phyloP scores from a whole-genome alignment of 2,329 filamentous ascomycete species.

The Ophiocordyceps camponoti-saundersi region DNA sequence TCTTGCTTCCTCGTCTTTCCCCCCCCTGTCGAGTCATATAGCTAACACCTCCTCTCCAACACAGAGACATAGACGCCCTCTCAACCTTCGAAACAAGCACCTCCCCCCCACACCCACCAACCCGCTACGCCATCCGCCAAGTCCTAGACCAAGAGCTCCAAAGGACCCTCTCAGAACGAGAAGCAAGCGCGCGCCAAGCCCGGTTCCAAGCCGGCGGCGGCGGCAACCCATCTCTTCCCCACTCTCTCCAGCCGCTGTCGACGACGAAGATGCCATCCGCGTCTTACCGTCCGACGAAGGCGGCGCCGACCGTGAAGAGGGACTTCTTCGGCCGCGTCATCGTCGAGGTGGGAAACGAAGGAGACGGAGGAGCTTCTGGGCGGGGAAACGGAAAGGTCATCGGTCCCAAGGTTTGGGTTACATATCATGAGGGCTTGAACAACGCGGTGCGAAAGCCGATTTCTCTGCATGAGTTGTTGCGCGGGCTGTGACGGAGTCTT shows the following conservation, averaged over 20 bases:
- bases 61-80: conserved; percentile 57
- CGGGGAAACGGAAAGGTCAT: conserved; percentile 26
- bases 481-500: conserved; percentile 30
- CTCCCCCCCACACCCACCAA: conserved; percentile 48
- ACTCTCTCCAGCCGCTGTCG: conserved; percentile 5
- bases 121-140: conserved; percentile 83
- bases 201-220: conserved; percentile 42
- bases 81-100: conserved; percentile 55
- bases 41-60: background rate
- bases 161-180: conserved; percentile 51
- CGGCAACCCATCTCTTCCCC: conserved; percentile 5
- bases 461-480: conserved; percentile 62
- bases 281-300: background rate
- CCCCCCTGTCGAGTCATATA: background rate
- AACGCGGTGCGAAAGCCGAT: conserved; percentile 87
- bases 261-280: background rate
- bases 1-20: background rate
- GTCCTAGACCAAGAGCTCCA: conserved; percentile 83
- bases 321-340: conserved; percentile 79
- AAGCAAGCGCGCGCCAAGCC: conserved; percentile 47
- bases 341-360: conserved; percentile 7
- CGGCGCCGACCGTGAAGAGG: conserved; percentile 36
- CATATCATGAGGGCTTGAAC: conserved; percentile 76
- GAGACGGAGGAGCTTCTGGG: conserved; percentile 2
- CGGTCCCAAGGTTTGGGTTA: conserved; percentile 58